Conservation (phyloP, 768 basidiomycete species). For the Rhizopogon roseolus region DNA sequence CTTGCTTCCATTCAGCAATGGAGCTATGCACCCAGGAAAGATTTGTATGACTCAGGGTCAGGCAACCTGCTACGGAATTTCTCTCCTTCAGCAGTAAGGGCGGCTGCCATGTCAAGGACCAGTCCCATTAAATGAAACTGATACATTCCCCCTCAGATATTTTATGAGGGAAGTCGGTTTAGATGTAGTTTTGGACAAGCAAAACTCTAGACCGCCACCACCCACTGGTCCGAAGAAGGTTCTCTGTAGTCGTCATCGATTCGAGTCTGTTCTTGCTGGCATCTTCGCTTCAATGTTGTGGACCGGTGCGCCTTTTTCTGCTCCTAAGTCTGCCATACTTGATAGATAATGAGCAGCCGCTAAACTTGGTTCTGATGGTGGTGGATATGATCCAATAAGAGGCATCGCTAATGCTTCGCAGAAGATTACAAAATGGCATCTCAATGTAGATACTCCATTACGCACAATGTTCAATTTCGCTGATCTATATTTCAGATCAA, state of each 20-base stretch:
- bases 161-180: neutral
- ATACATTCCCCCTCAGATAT: neutral
- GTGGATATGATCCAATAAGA: constrained; percentile 2
- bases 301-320: constrained; percentile 2
- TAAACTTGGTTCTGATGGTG: constrained; percentile 1
- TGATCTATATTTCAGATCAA: constrained; percentile 7
- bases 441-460: constrained; percentile 7
- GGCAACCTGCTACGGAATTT: neutral
- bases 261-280: constrained; percentile 1
- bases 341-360: constrained; percentile 2
- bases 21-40: neutral
- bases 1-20: neutral
- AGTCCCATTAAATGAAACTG: neutral
- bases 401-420: constrained; percentile 2
- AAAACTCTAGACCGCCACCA: neutral
- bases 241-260: neutral
- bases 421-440: constrained; percentile 1
- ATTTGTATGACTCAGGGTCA: neutral
- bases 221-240: neutral
- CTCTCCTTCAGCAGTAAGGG: neutral
- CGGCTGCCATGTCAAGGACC: too few species aligned
- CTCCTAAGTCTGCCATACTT: neutral
- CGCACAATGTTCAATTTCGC: too few species aligned
- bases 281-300: constrained; percentile 7
- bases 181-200: neutral